Conservation (phyloP, 2,329 filamentous ascomycete genomes). For the Neonectria sp. region DNA sequence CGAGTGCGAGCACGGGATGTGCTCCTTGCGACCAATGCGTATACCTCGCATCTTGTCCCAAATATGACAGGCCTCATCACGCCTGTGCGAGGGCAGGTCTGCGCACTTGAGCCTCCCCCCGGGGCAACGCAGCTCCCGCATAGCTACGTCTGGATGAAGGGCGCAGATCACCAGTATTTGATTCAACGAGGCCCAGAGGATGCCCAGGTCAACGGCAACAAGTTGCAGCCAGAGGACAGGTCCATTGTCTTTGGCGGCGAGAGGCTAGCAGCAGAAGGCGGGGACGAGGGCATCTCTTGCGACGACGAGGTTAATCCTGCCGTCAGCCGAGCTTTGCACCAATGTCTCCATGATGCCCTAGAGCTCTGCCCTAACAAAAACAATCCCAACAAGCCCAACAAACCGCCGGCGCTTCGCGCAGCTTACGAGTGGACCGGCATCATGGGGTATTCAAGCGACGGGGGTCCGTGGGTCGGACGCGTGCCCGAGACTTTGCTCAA, state of each 20-base stretch:
- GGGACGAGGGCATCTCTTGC: neutral
- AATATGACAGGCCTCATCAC: neutral
- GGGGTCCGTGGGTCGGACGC: neutral
- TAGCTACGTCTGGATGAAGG: neutral
- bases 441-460: neutral
- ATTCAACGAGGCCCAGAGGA: neutral
- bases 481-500: neutral
- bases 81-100: neutral
- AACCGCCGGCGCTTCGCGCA: neutral
- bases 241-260: neutral
- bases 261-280: neutral
- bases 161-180: neutral
- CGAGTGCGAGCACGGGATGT: neutral
- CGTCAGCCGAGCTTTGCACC: neutral
- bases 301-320: neutral
- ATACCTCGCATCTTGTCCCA: neutral
- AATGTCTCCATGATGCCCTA: neutral
- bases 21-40: conserved; percentile 4
- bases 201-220: neutral
- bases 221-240: neutral
- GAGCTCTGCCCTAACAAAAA: neutral
- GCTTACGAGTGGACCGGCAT: neutral
- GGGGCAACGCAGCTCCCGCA: neutral
- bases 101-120: neutral
- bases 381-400: too few relatives aligned